phyloP scores from a whole-genome alignment of 306 rosid genomes.

The Echinosophora koreensis region DNA sequence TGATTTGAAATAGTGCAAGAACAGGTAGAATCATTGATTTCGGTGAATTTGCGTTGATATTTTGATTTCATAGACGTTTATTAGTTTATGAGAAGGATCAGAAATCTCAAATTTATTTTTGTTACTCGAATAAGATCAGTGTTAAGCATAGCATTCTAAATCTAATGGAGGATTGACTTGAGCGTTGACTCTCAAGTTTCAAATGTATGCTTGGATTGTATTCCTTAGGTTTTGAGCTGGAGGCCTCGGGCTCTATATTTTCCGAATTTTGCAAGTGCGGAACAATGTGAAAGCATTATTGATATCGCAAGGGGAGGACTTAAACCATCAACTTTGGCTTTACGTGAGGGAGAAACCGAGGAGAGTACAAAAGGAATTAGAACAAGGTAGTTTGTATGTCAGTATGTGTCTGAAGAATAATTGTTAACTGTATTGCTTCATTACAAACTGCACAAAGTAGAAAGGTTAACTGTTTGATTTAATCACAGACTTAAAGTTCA shows the following conservation, averaged over 20 bases:
- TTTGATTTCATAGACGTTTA: constrained; percentile 30
- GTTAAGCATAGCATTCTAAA: constrained; percentile 5
- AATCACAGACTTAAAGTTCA: constrained; percentile 1
- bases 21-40: constrained; percentile 9
- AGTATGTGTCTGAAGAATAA: constrained; percentile 26
- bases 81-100: constrained; percentile 14
- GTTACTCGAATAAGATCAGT: constrained; percentile 16
- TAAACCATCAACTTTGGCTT: constrained; percentile 69
- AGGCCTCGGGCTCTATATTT: constrained; percentile 80
- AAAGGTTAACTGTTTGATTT: constrained; percentile 10
- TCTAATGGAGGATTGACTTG: constrained; percentile 37
- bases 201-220: constrained; percentile 33
- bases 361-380: constrained; percentile 70
- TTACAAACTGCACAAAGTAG: constrained; percentile 1
- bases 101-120: constrained; percentile 4
- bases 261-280: constrained; percentile 86
- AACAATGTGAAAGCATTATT: constrained; percentile 75
- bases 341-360: constrained; percentile 78
- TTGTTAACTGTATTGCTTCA: constrained; percentile 13
- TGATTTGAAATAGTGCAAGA: constrained; percentile 24
- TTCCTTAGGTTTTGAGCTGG: constrained; percentile 87
- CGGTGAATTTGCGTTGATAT: constrained; percentile 17
- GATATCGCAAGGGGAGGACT: constrained; percentile 63
- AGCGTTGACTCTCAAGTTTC: constrained; percentile 18
- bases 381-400: constrained; percentile 70